Base-by-base conservation (phyloP, 805 yeast species). In the Candida suzukii region DNA sequence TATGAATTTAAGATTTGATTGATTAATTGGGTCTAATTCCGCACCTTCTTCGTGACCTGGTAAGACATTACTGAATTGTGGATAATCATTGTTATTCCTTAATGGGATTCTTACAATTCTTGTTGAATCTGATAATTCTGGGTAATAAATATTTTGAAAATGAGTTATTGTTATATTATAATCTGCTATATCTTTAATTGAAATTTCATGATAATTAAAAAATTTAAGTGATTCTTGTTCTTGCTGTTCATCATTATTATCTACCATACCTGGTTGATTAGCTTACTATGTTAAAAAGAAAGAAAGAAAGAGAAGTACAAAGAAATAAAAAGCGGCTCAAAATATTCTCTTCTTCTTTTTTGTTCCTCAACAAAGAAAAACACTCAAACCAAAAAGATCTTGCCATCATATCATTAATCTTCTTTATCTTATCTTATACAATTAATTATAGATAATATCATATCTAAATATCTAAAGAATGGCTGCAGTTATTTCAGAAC, bases 21-120 rank as follows among this genome's bases (percentile, higher is more conserved):
- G 35, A 19, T n/a, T 44, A 41, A 32, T 29, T 2, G 44, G 50
- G n/a, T 49, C 54, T 2, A 38, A 21, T n/a, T 76, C 55, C 0
- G 85, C 85, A 2, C 81, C 87, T 2, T 80, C 76, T 50, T 83
- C 88, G 2, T 36, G 46, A 0, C 90, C 90, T 0, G 88, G 88
- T 0, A 70, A 47, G 9, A 45, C 54, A 0, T 56, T 55, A 9
- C 83, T 77, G 53, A 82, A 83, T 47, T 68, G 74, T 2, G 88
- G 88, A 17, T 67, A 63, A 26, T 51, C 55, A 1, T 53, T 49
- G 16, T 62, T 61, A 42, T 69, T 76, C 2, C 65, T 43, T 45
- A 88, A 57, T 4, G 91, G 88, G 3, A 83, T 66, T 40, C 90
- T 55, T 4, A 83, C 80, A n/a, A 83, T 67, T 44, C 91, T 61